A percentile compares a stretch with the other conserved stretches of the same genome.
phyloP scores from a whole-genome alignment of 129 eudicot species.

The Helichrysum umbraculigerum region DNA sequence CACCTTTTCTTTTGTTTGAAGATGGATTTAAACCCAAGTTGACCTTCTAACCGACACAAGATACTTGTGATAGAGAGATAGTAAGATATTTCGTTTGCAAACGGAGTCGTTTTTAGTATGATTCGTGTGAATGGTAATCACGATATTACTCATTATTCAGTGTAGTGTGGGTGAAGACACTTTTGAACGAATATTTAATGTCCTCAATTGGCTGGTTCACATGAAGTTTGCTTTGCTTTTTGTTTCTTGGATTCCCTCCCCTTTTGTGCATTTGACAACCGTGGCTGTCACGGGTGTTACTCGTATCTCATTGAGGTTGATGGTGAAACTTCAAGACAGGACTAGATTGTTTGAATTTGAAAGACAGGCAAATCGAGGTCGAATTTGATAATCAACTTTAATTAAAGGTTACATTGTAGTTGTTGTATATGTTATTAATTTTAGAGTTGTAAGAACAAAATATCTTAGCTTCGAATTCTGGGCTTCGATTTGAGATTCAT shows the following conservation, averaged over 20 bases:
- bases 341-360: neutral
- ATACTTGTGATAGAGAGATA: slow-evolving; percentile 24
- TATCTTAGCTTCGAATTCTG: too few relatives aligned
- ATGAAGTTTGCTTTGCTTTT: slow-evolving; percentile 12
- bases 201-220: neutral
- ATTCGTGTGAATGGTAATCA: slow-evolving; percentile 1
- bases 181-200: slow-evolving; percentile 13
- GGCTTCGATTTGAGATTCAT: too few relatives aligned
- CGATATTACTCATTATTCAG: slow-evolving; percentile 11
- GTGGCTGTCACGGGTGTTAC: slow-evolving; percentile 26
- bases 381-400: neutral
- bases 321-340: neutral
- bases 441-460: too few relatives aligned
- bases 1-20: slow-evolving; percentile 23
- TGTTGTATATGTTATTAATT: too few relatives aligned
- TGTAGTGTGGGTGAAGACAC: slow-evolving; percentile 12
- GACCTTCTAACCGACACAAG: slow-evolving; percentile 8
- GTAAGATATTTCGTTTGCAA: neutral
- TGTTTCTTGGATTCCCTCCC: slow-evolving; percentile 16
- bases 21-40: slow-evolving; percentile 22
- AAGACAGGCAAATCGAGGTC: neutral
- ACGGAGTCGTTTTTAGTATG: slow-evolving; percentile 3
- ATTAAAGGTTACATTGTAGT: too few relatives aligned
- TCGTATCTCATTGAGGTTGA: neutral
- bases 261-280: neutral